phyloP scores from a whole-genome alignment of 139 green algal genomes.

The Desmodesmus armatus region DNA sequence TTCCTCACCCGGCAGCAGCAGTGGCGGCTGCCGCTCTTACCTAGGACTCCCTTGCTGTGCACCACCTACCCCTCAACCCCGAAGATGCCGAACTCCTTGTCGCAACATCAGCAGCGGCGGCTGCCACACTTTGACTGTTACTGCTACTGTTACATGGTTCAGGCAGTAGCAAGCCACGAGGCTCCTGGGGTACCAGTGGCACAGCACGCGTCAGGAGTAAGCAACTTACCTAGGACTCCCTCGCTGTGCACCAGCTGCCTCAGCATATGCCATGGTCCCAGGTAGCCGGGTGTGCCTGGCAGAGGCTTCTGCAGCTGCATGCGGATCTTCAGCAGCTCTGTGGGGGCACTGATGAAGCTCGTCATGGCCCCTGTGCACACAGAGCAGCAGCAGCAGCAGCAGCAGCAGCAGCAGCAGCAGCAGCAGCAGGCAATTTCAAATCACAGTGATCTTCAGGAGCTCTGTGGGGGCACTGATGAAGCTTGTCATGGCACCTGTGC shows the following conservation, averaged over 20 bases:
- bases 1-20: too few relatives aligned
- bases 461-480: slow-evolving; percentile 68
- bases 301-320: slow-evolving; percentile 73
- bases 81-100: too few relatives aligned
- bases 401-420: not conserved
- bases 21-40: too few relatives aligned
- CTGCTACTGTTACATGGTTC: too few relatives aligned
- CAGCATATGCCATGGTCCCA: slow-evolving; percentile 62
- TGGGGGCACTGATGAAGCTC: slow-evolving; percentile 57
- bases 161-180: not conserved
- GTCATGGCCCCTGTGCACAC: slow-evolving; percentile 32
- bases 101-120: too few relatives aligned
- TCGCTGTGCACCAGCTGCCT: slow-evolving; percentile 56
- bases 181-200: not conserved
- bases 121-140: not conserved
- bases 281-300: slow-evolving; percentile 61
- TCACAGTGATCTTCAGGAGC: slow-evolving; percentile 74
- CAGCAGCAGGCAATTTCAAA: not conserved
- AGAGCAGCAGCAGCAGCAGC: too few relatives aligned
- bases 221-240: slow-evolving; percentile 56
- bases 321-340: slow-evolving; percentile 84
- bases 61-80: slow-evolving; percentile 56
- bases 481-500: slow-evolving; percentile 42
- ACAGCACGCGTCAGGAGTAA: too few relatives aligned
- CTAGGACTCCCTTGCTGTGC: slow-evolving; percentile 58